Evolutionary conservation across 1,284 basidiomycete species (phyloP).

Genomic region (Ceratobasidium sp.): DNA sequence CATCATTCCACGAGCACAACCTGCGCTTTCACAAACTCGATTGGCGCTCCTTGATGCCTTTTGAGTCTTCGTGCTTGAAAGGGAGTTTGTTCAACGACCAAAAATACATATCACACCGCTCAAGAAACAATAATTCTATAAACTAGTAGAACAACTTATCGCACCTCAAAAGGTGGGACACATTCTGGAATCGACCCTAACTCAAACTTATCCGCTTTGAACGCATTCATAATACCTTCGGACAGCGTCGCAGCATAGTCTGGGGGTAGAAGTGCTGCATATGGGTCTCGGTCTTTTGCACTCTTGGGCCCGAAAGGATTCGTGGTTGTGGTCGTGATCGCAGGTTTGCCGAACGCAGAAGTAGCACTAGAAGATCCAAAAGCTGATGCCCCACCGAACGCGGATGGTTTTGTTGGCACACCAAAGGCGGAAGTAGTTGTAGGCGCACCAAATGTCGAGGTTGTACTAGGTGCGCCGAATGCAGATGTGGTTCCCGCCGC

Average conservation of each 20-base stretch:
- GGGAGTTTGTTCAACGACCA: neutral
- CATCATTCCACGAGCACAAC: too few species aligned
- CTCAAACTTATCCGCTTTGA: slow-evolving; percentile 69
- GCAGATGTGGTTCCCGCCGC: slow-evolving; percentile 43
- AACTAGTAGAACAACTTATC: slow-evolving; percentile 52
- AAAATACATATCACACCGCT: neutral
- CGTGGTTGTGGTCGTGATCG: slow-evolving; percentile 42
- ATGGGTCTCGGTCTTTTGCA: slow-evolving; percentile 57
- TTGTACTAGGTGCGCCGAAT: slow-evolving; percentile 41
- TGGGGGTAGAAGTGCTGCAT: slow-evolving; percentile 66
- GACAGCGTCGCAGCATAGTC: slow-evolving; percentile 68
- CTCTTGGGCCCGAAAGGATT: slow-evolving; percentile 47
- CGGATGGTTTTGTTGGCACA: slow-evolving; percentile 47
- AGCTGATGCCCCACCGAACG: slow-evolving; percentile 52
- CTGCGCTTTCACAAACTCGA: too few species aligned
- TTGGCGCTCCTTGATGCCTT: too few species aligned
- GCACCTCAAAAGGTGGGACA: slow-evolving; percentile 76
- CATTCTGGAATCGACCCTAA: slow-evolving; percentile 80
- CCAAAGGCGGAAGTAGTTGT: slow-evolving; percentile 46
- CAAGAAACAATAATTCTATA: neutral
- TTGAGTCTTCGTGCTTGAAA: too few species aligned
- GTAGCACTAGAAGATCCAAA: slow-evolving; percentile 43
- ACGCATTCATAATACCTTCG: slow-evolving; percentile 65
- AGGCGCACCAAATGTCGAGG: slow-evolving; percentile 43
- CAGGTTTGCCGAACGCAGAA: slow-evolving; percentile 47